phyloP scores from a whole-genome alignment of 345 rosid genomes.

The Hypericum androsaemum region DNA sequence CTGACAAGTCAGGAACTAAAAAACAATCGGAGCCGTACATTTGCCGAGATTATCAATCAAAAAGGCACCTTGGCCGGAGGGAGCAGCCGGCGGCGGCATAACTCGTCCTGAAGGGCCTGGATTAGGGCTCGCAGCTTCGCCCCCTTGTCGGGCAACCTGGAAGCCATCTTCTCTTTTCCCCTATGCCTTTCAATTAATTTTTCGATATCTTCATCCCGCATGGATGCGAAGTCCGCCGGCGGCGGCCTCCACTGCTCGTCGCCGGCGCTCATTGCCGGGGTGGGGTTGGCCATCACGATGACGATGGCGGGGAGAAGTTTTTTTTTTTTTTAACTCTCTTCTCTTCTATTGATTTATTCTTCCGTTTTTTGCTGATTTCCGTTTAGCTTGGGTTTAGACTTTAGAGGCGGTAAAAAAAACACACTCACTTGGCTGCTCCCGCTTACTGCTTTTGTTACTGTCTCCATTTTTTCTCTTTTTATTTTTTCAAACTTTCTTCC shows the following conservation, averaged over 20 bases:
- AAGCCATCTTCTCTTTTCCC: background rate
- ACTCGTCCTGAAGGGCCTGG: constrained; percentile 38
- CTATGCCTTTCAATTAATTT: constrained; percentile 22
- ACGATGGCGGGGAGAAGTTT: no score
- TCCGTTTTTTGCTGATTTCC: no score
- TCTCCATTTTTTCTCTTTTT: no score
- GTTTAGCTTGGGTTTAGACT: no score
- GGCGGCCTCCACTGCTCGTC: background rate
- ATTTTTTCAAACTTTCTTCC: no score
- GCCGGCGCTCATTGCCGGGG: constrained; percentile 1
- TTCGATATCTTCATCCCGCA: constrained; percentile 30
- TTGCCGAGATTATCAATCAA: background rate
- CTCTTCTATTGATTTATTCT: no score
- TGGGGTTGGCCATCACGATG: constrained; percentile 2
- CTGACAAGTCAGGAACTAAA: no score
- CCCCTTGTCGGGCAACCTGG: constrained; percentile 39
- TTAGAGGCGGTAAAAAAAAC: no score
- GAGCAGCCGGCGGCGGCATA: constrained; percentile 24
- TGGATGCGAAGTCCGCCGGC: constrained; percentile 5
- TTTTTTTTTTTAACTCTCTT: no score
- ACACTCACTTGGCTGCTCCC: no score
- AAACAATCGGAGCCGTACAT: background rate
- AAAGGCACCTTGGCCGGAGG: constrained; percentile 25
- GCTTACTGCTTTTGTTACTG: no score
- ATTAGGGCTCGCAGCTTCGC: constrained; percentile 27